Conservation (phyloP, 1,284 basidiomycete species). For the Cronartium ribicola region DNA sequence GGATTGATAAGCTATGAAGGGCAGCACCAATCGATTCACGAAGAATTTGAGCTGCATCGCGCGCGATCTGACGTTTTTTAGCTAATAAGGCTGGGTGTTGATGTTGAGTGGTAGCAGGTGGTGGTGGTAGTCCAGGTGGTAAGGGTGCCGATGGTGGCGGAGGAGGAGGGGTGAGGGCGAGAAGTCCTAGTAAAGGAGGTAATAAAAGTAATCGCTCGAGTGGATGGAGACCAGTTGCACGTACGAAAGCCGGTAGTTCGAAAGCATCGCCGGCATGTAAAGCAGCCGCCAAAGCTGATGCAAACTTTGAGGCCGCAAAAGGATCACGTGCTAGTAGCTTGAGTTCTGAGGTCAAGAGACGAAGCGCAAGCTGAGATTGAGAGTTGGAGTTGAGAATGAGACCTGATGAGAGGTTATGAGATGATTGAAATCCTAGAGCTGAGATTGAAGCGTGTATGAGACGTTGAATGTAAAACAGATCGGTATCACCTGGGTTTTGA, state of each 20-base stretch:
- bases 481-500: conserved; percentile 88
- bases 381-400: conserved; percentile 60
- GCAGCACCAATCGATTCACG: conserved; percentile 38
- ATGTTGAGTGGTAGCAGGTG: conserved; percentile 41
- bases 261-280: conserved; percentile 68
- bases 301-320: conserved; percentile 74
- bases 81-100: conserved; percentile 38
- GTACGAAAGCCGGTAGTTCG: conserved; percentile 70
- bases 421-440: conserved; percentile 59
- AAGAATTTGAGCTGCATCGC: conserved; percentile 44
- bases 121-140: conserved; percentile 52
- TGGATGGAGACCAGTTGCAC: conserved; percentile 69
- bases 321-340: conserved; percentile 80
- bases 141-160: conserved; percentile 62
- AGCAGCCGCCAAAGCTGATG: conserved; percentile 76
- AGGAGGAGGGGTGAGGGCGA: conserved; percentile 64
- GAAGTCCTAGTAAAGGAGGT: conserved; percentile 66
- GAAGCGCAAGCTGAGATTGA: conserved; percentile 65
- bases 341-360: conserved; percentile 76
- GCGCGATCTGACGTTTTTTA: conserved; percentile 42
- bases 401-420: conserved; percentile 58
- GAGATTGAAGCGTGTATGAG: conserved; percentile 67
- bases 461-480: conserved; percentile 88
- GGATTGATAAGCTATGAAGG: conserved; percentile 38
- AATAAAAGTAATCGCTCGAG: conserved; percentile 72